Evolutionary conservation across 2,329 filamentous ascomycete species (phyloP).

Genomic region (Aspergillus eucalypticola): DNA sequence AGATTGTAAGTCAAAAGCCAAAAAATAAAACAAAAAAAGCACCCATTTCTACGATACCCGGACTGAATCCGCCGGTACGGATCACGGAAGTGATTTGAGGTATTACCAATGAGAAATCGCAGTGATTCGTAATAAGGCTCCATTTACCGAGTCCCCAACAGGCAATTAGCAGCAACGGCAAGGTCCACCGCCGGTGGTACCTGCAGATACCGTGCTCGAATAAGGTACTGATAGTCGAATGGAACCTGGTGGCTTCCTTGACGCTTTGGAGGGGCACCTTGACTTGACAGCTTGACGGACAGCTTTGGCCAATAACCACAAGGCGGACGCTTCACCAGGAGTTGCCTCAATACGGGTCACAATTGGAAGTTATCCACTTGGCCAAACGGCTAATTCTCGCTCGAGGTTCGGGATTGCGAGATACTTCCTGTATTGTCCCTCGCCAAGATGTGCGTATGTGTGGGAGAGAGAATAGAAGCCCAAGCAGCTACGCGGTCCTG

Average conservation of each 20-base stretch:
- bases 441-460: too few species aligned
- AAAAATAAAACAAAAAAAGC: too few species aligned
- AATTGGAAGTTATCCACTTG: neutral
- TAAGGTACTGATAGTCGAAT: conserved; percentile 2
- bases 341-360: neutral
- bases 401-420: neutral
- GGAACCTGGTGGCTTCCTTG: neutral
- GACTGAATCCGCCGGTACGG: too few species aligned
- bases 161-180: neutral
- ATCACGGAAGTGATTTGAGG: too few species aligned
- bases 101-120: neutral
- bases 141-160: neutral
- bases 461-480: neutral
- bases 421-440: too few species aligned
- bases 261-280: neutral
- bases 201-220: neutral
- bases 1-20: too few species aligned
- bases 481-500: neutral
- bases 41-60: too few species aligned
- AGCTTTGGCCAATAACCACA: neutral
- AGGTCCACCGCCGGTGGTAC: conserved; percentile 1
- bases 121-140: neutral
- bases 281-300: neutral
- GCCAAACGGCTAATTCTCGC: neutral
- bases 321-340: neutral